A percentile compares a stretch with the other conserved stretches of the same genome.
Conservation (phyloP, 768 basidiomycete genomes). For the Mycena capillaripes region DNA sequence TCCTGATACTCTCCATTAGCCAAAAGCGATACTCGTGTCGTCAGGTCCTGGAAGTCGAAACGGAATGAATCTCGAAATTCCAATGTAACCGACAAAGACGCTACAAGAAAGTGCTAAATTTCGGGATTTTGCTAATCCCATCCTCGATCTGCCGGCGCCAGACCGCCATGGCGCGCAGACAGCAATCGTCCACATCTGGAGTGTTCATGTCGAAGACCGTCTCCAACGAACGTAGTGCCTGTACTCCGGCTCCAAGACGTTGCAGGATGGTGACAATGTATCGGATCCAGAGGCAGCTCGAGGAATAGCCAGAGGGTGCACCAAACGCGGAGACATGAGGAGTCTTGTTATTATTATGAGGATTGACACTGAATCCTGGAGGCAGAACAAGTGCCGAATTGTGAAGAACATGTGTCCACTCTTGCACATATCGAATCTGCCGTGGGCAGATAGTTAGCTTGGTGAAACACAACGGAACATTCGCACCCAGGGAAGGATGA, state of each 20-base stretch:
- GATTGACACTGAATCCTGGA: not conserved
- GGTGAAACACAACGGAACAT: too few relatives aligned
- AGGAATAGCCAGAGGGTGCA: too few relatives aligned
- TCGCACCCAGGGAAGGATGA: not conserved
- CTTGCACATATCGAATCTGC: not conserved
- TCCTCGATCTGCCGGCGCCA: not conserved
- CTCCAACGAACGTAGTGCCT: not conserved
- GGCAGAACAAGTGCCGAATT: not conserved
- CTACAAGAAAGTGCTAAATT: not conserved
- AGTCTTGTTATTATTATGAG: not conserved
- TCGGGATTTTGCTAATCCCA: not conserved
- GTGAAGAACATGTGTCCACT: not conserved
- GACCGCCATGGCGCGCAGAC: not conserved
- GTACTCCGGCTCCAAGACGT: not conserved
- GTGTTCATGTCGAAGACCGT: not conserved
- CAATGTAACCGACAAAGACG: too few relatives aligned
- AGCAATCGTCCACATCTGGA: not conserved
- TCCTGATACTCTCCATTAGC: too few relatives aligned
- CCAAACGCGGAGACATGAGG: too few relatives aligned
- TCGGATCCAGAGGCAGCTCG: not conserved
- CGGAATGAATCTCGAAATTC: too few relatives aligned
- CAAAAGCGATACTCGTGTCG: too few relatives aligned
- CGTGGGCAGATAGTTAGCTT: too few relatives aligned
- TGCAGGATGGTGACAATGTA: not conserved
- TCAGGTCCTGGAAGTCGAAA: too few relatives aligned